phyloP scores from a whole-genome alignment of 2,329 filamentous ascomycete species.

The Fusarium keratoplasticum region DNA sequence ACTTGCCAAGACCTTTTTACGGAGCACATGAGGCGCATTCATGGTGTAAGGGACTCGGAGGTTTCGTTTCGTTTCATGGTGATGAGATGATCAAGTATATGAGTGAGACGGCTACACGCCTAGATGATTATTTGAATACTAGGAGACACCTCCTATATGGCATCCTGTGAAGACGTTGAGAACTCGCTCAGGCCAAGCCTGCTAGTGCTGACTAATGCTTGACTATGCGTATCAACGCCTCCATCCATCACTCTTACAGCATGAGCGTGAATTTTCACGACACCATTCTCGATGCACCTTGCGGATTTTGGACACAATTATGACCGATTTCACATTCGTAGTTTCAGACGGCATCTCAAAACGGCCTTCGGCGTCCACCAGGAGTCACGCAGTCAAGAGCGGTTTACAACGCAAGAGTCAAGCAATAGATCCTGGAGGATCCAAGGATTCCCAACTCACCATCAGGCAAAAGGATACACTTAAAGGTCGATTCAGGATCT shows the following conservation, averaged over 20 bases:
- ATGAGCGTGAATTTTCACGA: not conserved
- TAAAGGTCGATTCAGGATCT: constrained; percentile 25
- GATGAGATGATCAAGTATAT: constrained; percentile 22
- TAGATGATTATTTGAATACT: not conserved
- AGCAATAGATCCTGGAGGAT: not conserved
- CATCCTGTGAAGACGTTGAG: not conserved
- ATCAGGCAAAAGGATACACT: constrained; percentile 24
- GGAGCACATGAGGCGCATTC: constrained; percentile 35
- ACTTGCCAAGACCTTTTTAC: constrained; percentile 34
- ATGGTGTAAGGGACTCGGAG: constrained; percentile 20
- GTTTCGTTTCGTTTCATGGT: constrained; percentile 21
- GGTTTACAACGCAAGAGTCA: constrained; percentile 26
- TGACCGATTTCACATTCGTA: constrained; percentile 27
- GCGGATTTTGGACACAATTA: not conserved
- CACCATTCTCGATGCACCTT: not conserved
- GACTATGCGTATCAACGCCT: not conserved
- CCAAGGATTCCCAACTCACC: constrained; percentile 20
- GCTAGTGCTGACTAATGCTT: constrained; percentile 12
- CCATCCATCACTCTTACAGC: not conserved
- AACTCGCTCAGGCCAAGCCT: not conserved
- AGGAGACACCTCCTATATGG: not conserved
- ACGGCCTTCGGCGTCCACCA: constrained; percentile 19
- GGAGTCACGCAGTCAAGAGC: constrained; percentile 32
- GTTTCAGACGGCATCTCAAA: constrained; percentile 14
- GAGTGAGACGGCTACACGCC: constrained; percentile 16